Base-by-base conservation (phyloP, 106 monocot genomes). In the Cymbidium sinense region DNA sequence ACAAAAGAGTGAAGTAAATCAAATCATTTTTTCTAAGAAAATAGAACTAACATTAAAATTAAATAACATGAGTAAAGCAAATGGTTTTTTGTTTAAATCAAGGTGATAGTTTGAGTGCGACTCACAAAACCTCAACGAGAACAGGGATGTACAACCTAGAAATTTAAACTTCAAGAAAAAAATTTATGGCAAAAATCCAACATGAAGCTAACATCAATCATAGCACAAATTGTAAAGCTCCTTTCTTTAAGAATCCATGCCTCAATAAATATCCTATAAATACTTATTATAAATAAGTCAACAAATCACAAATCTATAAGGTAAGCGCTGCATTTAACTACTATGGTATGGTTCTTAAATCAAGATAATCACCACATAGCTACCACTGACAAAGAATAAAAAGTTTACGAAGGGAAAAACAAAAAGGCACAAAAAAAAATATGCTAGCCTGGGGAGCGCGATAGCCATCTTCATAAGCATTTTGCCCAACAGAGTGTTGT, bases 401-500 rank as follows among this genome's bases (percentile, higher is more conserved):
- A 31, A 17, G 29, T 67, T 29, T 13, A 29, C 17, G 33, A 67
- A 33, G 6, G 18, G 3, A 29, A 67, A 37, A 71, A 7, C n/a
- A 52, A 13, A 52, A 50, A 23, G 6, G 11, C 7, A 33, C 30
- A 69, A 75, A 21, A 21, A 6, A 33, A 76, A 72, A 10, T 17
- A 58, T 82, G 43, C 76, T 84, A 18, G 88, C 86, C 78, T 86
- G 86, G 15, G 83, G 37, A 70, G 25, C 79, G 51, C 79, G 81
- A 78, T 88, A 86, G 31, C 74, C 77, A 75, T 84, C 83, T 75
- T 87, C 88, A 76, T 83, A 89, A 34, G 74, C 51, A 77, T 79
- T 89, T 82, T 84, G 81, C 37, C 85, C 89, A 20, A 70, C 41
- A 76, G 85, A 64, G 52, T 71, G 89, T 43, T 89, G 89, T 17